Evolutionary conservation across 176 grass and related monocot species (phyloP).

Genomic region (Eragrostis curvula): DNA sequence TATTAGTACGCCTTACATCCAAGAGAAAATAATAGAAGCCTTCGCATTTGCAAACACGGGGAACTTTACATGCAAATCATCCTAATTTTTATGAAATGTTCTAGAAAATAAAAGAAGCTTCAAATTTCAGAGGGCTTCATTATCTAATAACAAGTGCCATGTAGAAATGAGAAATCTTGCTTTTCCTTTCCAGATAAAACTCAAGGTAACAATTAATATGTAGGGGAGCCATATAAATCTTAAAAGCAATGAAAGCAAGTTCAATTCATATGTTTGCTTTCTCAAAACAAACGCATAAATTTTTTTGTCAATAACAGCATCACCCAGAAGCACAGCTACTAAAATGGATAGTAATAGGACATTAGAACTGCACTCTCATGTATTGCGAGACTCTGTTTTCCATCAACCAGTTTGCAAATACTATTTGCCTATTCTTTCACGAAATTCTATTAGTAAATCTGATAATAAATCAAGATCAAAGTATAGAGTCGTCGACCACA

Average conservation of each 20-base stretch:
- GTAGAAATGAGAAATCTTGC: neutral
- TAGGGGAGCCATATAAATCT: neutral
- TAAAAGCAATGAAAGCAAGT: neutral
- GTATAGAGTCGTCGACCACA: constrained; percentile 17
- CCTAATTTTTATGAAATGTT: neutral
- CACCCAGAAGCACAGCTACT: neutral
- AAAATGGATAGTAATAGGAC: neutral
- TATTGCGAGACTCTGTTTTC: neutral
- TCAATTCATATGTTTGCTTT: neutral
- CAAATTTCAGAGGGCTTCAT: constrained; percentile 1
- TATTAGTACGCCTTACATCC: neutral
- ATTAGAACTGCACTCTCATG: neutral
- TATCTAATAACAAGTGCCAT: constrained; percentile 9
- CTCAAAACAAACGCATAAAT: neutral
- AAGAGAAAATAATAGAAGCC: neutral
- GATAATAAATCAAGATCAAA: constrained; percentile 20
- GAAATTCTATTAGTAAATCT: neutral
- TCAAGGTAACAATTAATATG: neutral
- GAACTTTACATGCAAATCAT: neutral
- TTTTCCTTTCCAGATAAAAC: neutral
- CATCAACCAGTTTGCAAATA: constrained; percentile 18
- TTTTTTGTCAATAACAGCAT: neutral
- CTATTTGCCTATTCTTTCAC: neutral
- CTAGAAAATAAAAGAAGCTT: neutral
- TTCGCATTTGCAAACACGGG: neutral